Conservation (phyloP, 805 yeast species). For the Starmerella bacillaris region DNA sequence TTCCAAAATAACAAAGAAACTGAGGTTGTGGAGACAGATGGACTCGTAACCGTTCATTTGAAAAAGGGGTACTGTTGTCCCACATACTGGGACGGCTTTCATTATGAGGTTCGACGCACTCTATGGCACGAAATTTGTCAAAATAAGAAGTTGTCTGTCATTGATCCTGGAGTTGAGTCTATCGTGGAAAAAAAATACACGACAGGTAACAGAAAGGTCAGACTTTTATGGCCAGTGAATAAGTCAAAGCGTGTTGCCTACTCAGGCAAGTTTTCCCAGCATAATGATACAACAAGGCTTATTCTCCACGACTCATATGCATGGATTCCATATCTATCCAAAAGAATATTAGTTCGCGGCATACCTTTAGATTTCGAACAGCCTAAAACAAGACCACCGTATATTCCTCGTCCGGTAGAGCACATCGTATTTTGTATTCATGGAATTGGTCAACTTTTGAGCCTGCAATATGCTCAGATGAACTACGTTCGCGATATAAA, state of each 20-base stretch:
- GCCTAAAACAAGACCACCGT: slow-evolving; percentile 3
- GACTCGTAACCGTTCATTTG: slow-evolving; percentile 55
- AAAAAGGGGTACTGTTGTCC: slow-evolving; percentile 39
- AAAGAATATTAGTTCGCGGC: background rate
- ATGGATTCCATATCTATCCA: background rate
- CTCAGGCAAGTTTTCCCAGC: background rate
- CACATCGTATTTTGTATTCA: slow-evolving; percentile 76
- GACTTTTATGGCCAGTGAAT: background rate
- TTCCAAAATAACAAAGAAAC: slow-evolving; percentile 16
- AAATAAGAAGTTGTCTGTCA: slow-evolving; percentile 31
- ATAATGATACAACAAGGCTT: background rate
- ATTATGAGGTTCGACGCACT: slow-evolving; percentile 67
- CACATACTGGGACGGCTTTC: slow-evolving; percentile 77
- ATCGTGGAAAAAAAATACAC: slow-evolving; percentile 43
- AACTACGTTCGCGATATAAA: slow-evolving; percentile 77
- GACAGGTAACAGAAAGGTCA: background rate
- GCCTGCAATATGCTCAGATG: slow-evolving; percentile 57
- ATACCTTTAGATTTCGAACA: background rate
- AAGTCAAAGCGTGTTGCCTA: background rate
- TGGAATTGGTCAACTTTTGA: slow-evolving; percentile 85
- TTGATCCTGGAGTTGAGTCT: slow-evolving; percentile 32
- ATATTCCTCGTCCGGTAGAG: slow-evolving; percentile 17
- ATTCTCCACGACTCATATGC: background rate
- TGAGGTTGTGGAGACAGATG: slow-evolving; percentile 65
- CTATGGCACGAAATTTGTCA: slow-evolving; percentile 51